Evolutionary conservation across 2,329 filamentous ascomycete genomes (phyloP).

Genomic region (Colletotrichum camelliae): DNA sequence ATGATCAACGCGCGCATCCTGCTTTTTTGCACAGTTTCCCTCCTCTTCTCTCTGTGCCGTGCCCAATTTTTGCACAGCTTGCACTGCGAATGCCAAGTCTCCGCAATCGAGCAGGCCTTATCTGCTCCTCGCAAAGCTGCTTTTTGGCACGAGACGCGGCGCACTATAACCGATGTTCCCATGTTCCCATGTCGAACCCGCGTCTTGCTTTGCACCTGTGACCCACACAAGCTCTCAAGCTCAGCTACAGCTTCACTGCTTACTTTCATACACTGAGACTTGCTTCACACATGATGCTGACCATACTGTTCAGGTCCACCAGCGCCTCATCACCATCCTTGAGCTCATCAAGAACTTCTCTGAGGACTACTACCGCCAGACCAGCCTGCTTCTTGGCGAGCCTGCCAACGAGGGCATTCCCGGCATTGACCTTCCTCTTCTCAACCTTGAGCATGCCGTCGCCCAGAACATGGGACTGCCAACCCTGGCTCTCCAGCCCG

Average conservation of each 20-base stretch:
- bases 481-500: neutral
- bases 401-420: slow-evolving; percentile 51
- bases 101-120: neutral
- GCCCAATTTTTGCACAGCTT: neutral
- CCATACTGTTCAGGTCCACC: slow-evolving; percentile 64
- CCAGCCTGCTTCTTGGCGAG: slow-evolving; percentile 79
- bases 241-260: neutral
- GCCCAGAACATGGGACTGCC: slow-evolving; percentile 49
- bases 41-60: neutral
- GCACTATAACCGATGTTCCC: neutral
- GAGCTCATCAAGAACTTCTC: slow-evolving; percentile 81
- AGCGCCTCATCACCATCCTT: slow-evolving; percentile 80
- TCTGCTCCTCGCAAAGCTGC: neutral
- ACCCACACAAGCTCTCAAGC: slow-evolving; percentile 1
- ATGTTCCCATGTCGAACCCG: slow-evolving; percentile 4
- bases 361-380: slow-evolving; percentile 86
- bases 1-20: neutral
- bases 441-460: slow-evolving; percentile 59
- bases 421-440: slow-evolving; percentile 46
- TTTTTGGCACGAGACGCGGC: neutral
- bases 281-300: slow-evolving; percentile 36
- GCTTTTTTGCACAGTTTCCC: neutral
- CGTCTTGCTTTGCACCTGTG: slow-evolving; percentile 25
- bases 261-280: neutral
- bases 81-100: neutral